Conservation (phyloP, 2,329 filamentous ascomycete genomes). For the Tolypocladium tundrense region DNA sequence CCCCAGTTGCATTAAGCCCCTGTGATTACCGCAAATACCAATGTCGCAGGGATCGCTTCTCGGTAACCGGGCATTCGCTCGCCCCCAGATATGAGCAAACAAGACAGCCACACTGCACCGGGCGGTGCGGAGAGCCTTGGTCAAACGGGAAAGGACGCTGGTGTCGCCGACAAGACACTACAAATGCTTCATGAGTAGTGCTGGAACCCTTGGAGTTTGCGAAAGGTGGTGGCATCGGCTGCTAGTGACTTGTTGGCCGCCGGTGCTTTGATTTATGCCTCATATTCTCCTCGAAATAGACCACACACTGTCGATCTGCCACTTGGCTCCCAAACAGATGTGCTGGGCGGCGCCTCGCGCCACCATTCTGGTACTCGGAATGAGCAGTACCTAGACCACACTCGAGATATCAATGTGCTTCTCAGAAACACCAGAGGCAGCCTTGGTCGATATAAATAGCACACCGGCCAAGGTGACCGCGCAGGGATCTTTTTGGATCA, state of each 20-base stretch:
- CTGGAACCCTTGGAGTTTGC: not conserved
- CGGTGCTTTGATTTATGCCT: not conserved
- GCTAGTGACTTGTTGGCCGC: not conserved
- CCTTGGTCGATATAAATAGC: not conserved
- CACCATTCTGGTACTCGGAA: not conserved
- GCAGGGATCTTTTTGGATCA: not conserved
- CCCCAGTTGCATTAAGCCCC: not conserved
- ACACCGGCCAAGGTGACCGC: not conserved
- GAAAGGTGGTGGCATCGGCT: not conserved
- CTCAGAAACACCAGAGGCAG: not conserved
- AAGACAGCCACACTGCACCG: not conserved
- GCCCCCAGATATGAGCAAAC: not conserved
- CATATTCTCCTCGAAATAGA: not conserved
- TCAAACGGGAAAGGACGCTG: not conserved
- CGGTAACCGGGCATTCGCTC: not conserved
- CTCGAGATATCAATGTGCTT: not conserved
- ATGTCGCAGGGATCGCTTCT: not conserved
- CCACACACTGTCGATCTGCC: not conserved
- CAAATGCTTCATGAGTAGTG: not conserved
- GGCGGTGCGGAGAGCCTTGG: not conserved
- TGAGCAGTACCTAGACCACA: no score
- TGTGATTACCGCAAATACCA: not conserved
- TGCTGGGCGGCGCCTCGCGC: not conserved
- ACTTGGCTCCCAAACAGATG: not conserved
- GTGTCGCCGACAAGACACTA: not conserved